phyloP scores from a whole-genome alignment of 176 grass and related monocot genomes.

The Neostapfia colusana region DNA sequence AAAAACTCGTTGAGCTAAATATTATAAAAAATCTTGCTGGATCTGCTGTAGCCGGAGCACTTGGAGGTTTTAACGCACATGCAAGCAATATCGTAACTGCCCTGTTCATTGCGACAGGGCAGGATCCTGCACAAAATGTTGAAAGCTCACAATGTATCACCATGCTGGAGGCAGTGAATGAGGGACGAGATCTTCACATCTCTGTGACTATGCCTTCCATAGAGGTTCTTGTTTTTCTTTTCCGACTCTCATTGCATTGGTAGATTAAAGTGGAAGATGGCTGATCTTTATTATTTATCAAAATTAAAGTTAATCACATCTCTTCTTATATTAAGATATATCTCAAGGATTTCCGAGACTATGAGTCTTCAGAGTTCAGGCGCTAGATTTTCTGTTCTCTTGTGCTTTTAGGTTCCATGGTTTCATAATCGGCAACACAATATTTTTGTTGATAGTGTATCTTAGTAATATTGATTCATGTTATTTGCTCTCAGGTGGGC shows the following conservation, averaged over 20 bases:
- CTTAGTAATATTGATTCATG: conserved; percentile 8
- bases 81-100: conserved; percentile 81
- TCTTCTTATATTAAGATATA: too few species aligned
- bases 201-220: conserved; percentile 87
- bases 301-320: too few species aligned
- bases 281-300: too few species aligned
- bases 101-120: conserved; percentile 77
- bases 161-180: conserved; percentile 76
- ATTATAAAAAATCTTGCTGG: conserved; percentile 77
- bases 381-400: too few species aligned
- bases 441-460: not conserved
- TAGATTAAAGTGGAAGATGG: too few species aligned
- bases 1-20: conserved; percentile 71
- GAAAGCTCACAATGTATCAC: conserved; percentile 85
- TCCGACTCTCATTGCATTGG: too few species aligned
- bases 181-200: conserved; percentile 61
- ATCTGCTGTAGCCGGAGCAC: too few species aligned
- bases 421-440: not conserved
- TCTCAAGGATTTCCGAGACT: too few species aligned
- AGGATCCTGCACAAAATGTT: conserved; percentile 88
- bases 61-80: conserved; percentile 79
- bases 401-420: too few species aligned
- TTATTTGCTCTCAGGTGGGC: conserved; percentile 54
- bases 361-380: too few species aligned
- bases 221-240: conserved; percentile 46